Base-by-base conservation (phyloP, 805 yeast species). In the Candida ponderosae region DNA sequence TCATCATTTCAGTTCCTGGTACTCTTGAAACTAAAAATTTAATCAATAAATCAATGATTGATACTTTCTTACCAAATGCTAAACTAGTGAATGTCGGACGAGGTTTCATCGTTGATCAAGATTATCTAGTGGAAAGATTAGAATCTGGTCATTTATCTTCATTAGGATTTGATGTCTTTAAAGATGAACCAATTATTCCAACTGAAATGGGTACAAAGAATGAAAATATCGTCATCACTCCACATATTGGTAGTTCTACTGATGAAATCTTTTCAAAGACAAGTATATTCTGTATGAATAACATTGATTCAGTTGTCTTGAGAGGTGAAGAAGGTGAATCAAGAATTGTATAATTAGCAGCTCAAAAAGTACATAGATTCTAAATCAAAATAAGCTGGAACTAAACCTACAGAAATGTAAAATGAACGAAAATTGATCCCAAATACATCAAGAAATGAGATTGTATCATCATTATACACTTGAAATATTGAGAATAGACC, bases 201-300 rank as follows among this genome's bases (percentile, higher is more conserved):
- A 36, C 37, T 8, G 46, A 50, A 16, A 43, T 62, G 17, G 1
- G 45, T 4, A 38, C 43, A 2, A 50, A 67, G 37, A 50, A 53
- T 32, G 77, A 74, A 46, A 24, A 24, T 24, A 74, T 74, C 8
- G 48, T 71, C 3, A 48, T 75, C 39, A 74, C 81, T 5, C 86
- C 86, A 3, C 86, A 79, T 51, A 54, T 76, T 34, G 86, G 80
- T 0, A 75, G 81, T 20, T 68, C 78, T 5, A 76, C 82, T 0
- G 53, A 48, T 27, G 68, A 66, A 38, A 69, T 65, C 40, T 69
- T 60, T 38, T 62, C 66, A 37, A 60, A 59, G 29, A 62, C 74
- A 17, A 68, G 74, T 5, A 58, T 65, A 14, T 49, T 50, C 27
- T 69, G 76, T 2, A 48, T 75, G 57, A 53, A 60, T 21, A 71